Conservation (phyloP, 1,284 basidiomycete genomes). For the Malassezia globosa region DNA sequence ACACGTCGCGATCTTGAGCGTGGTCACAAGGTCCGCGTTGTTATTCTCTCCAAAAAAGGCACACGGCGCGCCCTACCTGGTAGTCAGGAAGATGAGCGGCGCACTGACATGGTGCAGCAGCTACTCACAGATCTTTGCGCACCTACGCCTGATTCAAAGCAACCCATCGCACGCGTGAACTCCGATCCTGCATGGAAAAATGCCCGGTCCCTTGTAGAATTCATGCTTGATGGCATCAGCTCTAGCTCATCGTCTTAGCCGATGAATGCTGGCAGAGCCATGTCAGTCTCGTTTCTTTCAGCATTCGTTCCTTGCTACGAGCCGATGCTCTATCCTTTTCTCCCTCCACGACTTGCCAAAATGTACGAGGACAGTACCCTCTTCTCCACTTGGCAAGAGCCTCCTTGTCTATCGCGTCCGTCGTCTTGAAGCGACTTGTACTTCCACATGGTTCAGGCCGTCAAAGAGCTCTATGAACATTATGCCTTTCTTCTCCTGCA, state of each 20-base stretch:
- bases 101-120: not conserved
- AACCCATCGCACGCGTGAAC: not conserved
- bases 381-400: too few species aligned
- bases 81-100: constrained; percentile 6
- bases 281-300: too few species aligned
- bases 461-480: not conserved
- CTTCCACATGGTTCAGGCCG: too few species aligned
- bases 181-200: constrained; percentile 9
- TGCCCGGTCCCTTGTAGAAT: constrained; percentile 4
- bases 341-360: too few species aligned
- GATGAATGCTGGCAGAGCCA: too few species aligned
- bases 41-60: constrained; percentile 19
- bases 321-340: too few species aligned
- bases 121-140: not conserved
- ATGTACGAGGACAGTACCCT: too few species aligned
- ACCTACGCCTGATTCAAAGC: not conserved
- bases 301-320: too few species aligned
- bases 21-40: constrained; percentile 8
- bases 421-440: too few species aligned
- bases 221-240: constrained; percentile 4
- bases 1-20: constrained; percentile 23
- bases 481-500: constrained; percentile 5
- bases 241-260: too few species aligned
- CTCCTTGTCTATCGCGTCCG: too few species aligned
- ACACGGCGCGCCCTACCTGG: constrained; percentile 10